Evolutionary conservation across 2,329 filamentous ascomycete genomes (phyloP).

Genomic region (Dactylonectria estremocensis): DNA sequence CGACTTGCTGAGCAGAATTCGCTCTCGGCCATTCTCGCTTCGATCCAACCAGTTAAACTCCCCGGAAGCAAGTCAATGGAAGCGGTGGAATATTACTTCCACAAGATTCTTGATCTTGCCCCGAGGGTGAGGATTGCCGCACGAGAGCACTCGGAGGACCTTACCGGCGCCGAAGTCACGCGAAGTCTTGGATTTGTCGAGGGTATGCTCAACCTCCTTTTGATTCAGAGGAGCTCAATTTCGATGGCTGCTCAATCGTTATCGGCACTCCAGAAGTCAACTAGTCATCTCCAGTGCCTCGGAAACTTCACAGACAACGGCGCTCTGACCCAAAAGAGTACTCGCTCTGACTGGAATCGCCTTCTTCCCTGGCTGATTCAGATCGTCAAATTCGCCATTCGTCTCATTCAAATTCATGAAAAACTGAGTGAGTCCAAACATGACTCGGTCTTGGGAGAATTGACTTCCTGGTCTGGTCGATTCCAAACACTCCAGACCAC

Average conservation of each 20-base stretch:
- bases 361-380: conserved; percentile 74
- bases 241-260: conserved; percentile 57
- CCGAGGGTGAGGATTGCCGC: conserved; percentile 76
- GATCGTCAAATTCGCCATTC: conserved; percentile 74
- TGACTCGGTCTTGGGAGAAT: conserved; percentile 57
- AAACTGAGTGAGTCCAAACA: conserved; percentile 73
- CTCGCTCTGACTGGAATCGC: conserved; percentile 44
- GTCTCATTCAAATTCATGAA: conserved; percentile 76
- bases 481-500: conserved; percentile 62
- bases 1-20: conserved; percentile 82
- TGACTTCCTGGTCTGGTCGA: conserved; percentile 66
- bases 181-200: conserved; percentile 90
- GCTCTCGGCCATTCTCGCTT: conserved; percentile 78
- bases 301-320: conserved; percentile 47
- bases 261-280: conserved; percentile 55
- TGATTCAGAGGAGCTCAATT: conserved; percentile 72
- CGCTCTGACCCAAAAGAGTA: conserved; percentile 37
- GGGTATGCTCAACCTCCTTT: conserved; percentile 79
- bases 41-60: conserved; percentile 60
- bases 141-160: conserved; percentile 85
- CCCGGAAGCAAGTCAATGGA: conserved; percentile 41
- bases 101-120: conserved; percentile 83
- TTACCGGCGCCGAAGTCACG: conserved; percentile 84
- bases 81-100: conserved; percentile 79
- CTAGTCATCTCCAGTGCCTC: conserved; percentile 56